phyloP scores from a whole-genome alignment of 108 stramenopile species.

The Nannochloropsis gaditana region DNA sequence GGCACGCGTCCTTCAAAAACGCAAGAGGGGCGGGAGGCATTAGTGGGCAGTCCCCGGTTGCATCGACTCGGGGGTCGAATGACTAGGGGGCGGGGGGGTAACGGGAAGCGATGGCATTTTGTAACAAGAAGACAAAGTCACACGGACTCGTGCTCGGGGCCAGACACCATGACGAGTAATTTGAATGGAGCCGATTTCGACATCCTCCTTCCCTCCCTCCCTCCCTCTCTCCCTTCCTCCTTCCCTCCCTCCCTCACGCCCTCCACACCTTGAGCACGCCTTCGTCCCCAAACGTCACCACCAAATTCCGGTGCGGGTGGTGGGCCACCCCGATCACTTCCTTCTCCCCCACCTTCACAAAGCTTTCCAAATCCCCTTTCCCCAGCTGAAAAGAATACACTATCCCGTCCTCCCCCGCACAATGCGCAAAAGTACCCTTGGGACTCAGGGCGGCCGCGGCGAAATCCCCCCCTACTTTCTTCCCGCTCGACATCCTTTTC shows the following conservation, averaged over 20 bases:
- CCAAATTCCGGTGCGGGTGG: conserved; percentile 54
- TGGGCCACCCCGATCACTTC: conserved; percentile 51
- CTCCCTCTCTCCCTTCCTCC: not conserved
- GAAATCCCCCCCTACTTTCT: conserved; percentile 40
- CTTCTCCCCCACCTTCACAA: conserved; percentile 36
- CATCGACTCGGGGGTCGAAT: too few relatives aligned
- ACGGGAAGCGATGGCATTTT: too few relatives aligned
- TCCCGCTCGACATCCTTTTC: conserved; percentile 31
- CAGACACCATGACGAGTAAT: too few relatives aligned
- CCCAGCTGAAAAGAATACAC: conserved; percentile 38
- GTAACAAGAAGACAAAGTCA: too few relatives aligned
- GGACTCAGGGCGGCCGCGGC: conserved; percentile 46
- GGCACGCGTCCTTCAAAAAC: too few relatives aligned
- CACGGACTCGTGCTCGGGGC: too few relatives aligned
- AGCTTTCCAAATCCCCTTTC: conserved; percentile 37
- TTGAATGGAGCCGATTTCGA: too few relatives aligned
- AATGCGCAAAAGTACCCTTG: conserved; percentile 45
- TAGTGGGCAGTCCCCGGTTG: too few relatives aligned
- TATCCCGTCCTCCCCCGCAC: conserved; percentile 44
- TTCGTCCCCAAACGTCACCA: conserved; percentile 55
- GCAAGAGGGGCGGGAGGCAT: too few relatives aligned
- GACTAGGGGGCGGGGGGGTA: too few relatives aligned
- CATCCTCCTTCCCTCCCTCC: not conserved
- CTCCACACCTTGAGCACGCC: conserved; percentile 57
- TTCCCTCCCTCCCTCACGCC: conserved; percentile 34